Conservation (phyloP, 140 eudicot genomes). For the Senecio squalidus region DNA sequence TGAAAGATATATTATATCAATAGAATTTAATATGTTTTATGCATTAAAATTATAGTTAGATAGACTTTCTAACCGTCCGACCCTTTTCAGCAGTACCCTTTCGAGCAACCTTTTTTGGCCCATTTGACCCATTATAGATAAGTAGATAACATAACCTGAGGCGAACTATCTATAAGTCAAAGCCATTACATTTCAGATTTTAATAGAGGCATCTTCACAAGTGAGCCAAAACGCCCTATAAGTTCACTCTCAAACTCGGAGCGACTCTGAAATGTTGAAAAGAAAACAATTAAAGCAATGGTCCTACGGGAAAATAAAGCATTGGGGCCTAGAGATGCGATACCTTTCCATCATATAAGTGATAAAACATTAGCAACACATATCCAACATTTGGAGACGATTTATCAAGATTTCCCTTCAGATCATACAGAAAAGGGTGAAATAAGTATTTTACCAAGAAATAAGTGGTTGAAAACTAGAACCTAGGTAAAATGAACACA, state of each 20-base stretch:
- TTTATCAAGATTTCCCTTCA: slow-evolving; percentile 92
- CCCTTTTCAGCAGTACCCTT: not conserved
- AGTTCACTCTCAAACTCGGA: slow-evolving; percentile 79
- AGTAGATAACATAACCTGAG: not conserved
- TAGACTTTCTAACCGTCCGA: not conserved
- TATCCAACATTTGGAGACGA: slow-evolving; percentile 81
- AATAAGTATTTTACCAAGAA: slow-evolving; percentile 11
- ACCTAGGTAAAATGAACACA: slow-evolving; percentile 4
- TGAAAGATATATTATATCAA: not conserved
- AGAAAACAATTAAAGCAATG: not conserved
- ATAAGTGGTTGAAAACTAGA: slow-evolving; percentile 12
- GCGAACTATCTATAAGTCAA: not conserved
- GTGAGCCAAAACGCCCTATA: slow-evolving; percentile 87
- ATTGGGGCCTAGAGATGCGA: not conserved
- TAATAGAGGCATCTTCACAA: slow-evolving; percentile 93
- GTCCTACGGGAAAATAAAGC: not conserved
- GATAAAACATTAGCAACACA: slow-evolving; percentile 90
- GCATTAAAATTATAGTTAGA: not conserved
- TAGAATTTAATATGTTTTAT: not conserved
- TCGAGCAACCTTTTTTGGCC: slow-evolving; percentile 4
- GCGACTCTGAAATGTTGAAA: slow-evolving; percentile 53
- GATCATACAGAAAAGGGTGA: slow-evolving; percentile 12
- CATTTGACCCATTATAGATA: not conserved
- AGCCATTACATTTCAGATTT: slow-evolving; percentile 56
- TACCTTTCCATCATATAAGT: slow-evolving; percentile 96